phyloP scores from a whole-genome alignment of 2,329 filamentous ascomycete species.

The Cryphonectria radicalis region DNA sequence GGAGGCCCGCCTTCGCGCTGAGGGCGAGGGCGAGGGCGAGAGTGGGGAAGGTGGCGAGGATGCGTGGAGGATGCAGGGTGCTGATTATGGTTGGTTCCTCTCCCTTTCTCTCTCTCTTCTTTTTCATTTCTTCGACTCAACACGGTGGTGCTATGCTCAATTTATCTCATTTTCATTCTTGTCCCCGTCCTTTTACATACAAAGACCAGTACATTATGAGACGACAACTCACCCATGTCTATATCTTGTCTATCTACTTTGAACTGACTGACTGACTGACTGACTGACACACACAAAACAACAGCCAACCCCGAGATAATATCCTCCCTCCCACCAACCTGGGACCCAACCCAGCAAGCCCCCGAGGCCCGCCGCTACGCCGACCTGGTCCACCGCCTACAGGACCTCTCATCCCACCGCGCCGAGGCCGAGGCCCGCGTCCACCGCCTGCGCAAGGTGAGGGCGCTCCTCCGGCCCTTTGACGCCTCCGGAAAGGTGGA shows the following conservation, averaged over 20 bases:
- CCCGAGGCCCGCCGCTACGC: conserved; percentile 56
- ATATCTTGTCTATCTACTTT: no score
- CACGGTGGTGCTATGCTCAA: not conserved
- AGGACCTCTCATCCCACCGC: conserved; percentile 52
- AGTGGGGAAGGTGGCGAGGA: conserved; percentile 38
- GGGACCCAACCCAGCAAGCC: conserved; percentile 47
- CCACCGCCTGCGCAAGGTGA: conserved; percentile 54
- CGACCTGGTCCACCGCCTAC: conserved; percentile 53
- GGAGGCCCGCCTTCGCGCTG: conserved; percentile 37
- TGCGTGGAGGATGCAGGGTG: conserved; percentile 45
- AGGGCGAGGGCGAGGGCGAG: conserved; percentile 45
- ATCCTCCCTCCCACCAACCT: conserved; percentile 50
- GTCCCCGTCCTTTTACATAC: not conserved
- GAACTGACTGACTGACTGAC: not conserved
- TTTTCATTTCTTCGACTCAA: no score
- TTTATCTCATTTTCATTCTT: not conserved
- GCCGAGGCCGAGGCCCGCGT: conserved; percentile 39
- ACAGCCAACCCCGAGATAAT: conserved; percentile 50
- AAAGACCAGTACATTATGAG: no score
- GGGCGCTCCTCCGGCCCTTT: conserved; percentile 56
- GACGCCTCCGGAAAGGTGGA: conserved; percentile 22
- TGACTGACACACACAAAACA: not conserved
- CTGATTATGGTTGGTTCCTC: conserved; percentile 49
- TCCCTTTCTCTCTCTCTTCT: conserved; percentile 30
- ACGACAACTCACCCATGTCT: not conserved